Base-by-base conservation (phyloP, 306 rosid genomes). In the Cajanus cajan region DNA sequence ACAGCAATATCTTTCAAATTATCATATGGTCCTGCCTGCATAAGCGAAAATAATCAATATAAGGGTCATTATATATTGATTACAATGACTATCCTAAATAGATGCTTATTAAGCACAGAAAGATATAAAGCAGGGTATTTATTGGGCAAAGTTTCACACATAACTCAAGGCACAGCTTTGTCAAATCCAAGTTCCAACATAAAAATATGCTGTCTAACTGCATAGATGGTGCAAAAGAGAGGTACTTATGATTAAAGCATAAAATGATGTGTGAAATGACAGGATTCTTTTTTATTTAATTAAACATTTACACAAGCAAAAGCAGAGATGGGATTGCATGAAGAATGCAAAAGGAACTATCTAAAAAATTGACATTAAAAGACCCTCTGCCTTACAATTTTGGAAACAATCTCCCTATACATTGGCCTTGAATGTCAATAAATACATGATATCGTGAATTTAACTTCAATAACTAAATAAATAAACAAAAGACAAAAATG, bases 21-120 rank as follows among this genome's bases (percentile, higher is more conserved):
- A 73, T 96, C 99, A 80, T 85, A 83, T 16, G 99, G 99, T 62
- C 97, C 93, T 36, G 94, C 94, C 99, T 96, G 88, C 85, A 81
- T 74, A 71, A 80, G 63, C 55, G 51, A 80, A 69, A 73, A 31
- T 25, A 18, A 57, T 31, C 68, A 63, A 31, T 66, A 54, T 18
- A 50, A 14, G 77, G 33, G 21, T 4, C 52, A 69, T 57, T 65
- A 37, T 21, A 77, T 39, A 55, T 37, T 24, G 14, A 66, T 47
- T 14, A 28, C 8, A 15, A 15, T 71, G 24, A 68, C 50, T 55
- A 75, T 44, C 82, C 47, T 14, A 37, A 71, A 39, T 48, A 82
- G 18, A 68, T 40, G 71, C 16, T 9, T 7, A 70, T 37, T 45
- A 7, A 13, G 34, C 75, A 65, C n/a, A 51, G 66, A 22, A 73